Evolutionary conservation across 331 rosid species (phyloP).

Genomic region (Acacia concinna): DNA sequence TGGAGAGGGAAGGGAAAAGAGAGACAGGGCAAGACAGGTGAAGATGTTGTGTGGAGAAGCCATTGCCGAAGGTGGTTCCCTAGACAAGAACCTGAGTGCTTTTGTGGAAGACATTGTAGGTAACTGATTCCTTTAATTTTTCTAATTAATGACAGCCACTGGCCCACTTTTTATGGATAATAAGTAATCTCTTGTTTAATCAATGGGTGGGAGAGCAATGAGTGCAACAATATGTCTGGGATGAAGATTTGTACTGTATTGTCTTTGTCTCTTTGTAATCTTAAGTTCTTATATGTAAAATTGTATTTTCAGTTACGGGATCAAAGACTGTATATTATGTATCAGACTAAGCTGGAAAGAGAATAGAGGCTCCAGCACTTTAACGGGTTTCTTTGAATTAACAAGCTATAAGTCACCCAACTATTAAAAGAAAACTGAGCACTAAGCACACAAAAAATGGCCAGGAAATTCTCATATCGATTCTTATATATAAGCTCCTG

Average conservation of each 20-base stretch:
- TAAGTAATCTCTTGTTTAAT: neutral
- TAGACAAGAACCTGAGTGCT: slow-evolving; percentile 18
- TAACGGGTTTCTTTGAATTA: too few relatives aligned
- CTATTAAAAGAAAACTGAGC: neutral
- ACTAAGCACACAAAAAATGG: neutral
- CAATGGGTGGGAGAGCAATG: neutral
- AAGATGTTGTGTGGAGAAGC: slow-evolving; percentile 28
- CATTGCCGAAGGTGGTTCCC: slow-evolving; percentile 39
- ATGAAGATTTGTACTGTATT: neutral
- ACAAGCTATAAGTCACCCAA: too few relatives aligned
- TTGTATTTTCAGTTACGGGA: neutral
- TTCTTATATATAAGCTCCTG: neutral
- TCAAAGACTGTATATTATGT: too few relatives aligned
- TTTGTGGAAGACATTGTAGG: neutral
- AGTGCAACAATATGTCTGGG: neutral
- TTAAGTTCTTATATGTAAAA: too few relatives aligned
- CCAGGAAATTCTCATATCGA: neutral
- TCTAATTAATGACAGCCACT: neutral
- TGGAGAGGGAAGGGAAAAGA: slow-evolving; percentile 29
- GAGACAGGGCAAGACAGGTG: slow-evolving; percentile 35
- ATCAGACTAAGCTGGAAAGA: too few relatives aligned
- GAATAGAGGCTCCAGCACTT: too few relatives aligned
- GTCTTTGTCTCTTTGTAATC: neutral
- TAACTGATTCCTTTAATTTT: neutral
- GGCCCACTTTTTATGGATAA: neutral